Evolutionary conservation across 805 yeast species (phyloP).

Genomic region (Candida schatavii): DNA sequence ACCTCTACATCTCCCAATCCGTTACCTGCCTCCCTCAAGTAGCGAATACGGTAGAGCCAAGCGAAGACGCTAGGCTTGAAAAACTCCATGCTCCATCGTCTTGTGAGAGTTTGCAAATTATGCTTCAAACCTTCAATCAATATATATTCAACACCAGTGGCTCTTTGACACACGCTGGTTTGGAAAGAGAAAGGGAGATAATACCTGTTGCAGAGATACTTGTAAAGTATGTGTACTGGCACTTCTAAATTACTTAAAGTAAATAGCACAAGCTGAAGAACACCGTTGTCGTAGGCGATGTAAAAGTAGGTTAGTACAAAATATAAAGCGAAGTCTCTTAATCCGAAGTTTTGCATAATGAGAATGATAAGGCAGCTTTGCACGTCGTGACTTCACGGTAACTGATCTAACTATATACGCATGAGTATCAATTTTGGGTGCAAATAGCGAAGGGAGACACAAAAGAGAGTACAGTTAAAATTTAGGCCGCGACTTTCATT

Average conservation of each 20-base stretch:
- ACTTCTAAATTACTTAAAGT: conserved; percentile 13
- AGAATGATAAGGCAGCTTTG: neutral
- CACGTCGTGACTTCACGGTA: too few species aligned
- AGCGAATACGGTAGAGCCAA: conserved; percentile 24
- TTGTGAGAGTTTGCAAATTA: conserved; percentile 1
- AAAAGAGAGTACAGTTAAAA: neutral
- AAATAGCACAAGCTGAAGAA: conserved; percentile 14
- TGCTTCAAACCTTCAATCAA: conserved; percentile 9
- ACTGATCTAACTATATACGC: too few species aligned
- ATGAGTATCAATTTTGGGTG: neutral
- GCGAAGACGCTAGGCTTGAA: conserved; percentile 24
- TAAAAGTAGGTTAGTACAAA: conserved; percentile 16
- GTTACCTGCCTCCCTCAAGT: conserved; percentile 27
- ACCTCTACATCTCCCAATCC: conserved; percentile 28
- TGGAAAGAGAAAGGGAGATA: conserved; percentile 17
- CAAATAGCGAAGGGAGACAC: neutral
- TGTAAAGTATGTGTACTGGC: conserved; percentile 10
- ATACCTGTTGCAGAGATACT: conserved; percentile 5
- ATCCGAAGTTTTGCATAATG: conserved; percentile 13
- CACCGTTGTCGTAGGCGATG: conserved; percentile 21
- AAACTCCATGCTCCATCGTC: conserved; percentile 5
- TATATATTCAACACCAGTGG: conserved; percentile 12
- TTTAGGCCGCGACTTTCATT: too few species aligned
- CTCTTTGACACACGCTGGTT: conserved; percentile 22
- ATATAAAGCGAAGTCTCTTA: conserved; percentile 22